phyloP scores from a whole-genome alignment of 1,284 basidiomycete genomes.

The Rhodotorula sp. region DNA sequence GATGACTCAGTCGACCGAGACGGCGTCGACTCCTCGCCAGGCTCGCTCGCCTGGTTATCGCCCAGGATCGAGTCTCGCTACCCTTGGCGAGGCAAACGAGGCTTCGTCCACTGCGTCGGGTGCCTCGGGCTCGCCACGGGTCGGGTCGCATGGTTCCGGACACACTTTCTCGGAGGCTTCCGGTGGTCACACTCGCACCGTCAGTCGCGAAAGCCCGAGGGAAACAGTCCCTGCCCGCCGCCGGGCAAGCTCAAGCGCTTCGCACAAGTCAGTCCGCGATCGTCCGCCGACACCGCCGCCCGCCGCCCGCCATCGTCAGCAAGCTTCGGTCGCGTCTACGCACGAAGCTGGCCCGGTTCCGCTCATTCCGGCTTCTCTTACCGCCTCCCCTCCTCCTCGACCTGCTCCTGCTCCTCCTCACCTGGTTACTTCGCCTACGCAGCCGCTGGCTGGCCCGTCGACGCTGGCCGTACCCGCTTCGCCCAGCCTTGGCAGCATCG shows the following conservation, averaged over 20 bases:
- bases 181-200: background rate
- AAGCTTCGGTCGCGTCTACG: conserved; percentile 6
- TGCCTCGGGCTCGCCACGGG: background rate
- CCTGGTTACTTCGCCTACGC: no score
- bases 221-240: background rate
- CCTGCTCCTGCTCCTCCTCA: no score
- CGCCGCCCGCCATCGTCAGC: background rate
- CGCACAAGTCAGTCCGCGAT: conserved; percentile 9
- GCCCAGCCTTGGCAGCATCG: conserved; percentile 19
- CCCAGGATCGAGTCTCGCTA: background rate
- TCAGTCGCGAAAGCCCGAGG: background rate
- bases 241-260: conserved; percentile 1
- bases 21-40: background rate
- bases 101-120: background rate
- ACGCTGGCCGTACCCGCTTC: conserved; percentile 14
- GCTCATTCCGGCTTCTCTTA: background rate
- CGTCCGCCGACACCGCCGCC: conserved; percentile 19
- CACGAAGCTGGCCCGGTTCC: conserved; percentile 5
- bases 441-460: background rate
- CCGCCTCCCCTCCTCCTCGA: background rate
- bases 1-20: background rate
- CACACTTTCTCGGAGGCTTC: background rate
- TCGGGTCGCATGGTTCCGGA: background rate
- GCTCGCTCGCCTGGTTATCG: background rate
- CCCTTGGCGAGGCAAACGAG: background rate